Evolutionary conservation across 116 monocot genomes (phyloP).

Genomic region (Posidonia oceanica): DNA sequence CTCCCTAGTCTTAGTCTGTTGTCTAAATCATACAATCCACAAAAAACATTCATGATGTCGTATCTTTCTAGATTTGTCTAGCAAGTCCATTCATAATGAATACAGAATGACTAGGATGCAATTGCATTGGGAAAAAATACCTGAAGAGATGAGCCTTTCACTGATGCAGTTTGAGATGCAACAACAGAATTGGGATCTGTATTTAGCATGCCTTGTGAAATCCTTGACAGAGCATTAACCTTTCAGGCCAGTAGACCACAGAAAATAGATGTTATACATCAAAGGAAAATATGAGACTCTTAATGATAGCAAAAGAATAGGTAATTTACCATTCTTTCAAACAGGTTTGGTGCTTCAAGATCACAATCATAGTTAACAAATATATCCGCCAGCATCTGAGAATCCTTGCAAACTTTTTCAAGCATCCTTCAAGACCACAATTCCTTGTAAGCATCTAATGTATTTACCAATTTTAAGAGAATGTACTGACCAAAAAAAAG

Average conservation of each 20-base stretch:
- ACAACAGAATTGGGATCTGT: conserved; percentile 56
- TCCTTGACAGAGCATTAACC: conserved; percentile 82
- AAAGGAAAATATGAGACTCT: conserved; percentile 3
- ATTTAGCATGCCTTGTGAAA: conserved; percentile 62
- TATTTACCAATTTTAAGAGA: neutral
- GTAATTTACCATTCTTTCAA: conserved; percentile 68
- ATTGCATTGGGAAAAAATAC: conserved; percentile 19
- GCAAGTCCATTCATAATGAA: no score
- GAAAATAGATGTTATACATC: neutral
- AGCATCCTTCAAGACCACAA: conserved; percentile 55
- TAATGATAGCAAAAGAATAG: neutral
- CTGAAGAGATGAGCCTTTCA: conserved; percentile 91
- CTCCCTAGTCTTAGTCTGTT: no score
- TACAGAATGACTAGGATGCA: no score
- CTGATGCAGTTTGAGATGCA: conserved; percentile 42
- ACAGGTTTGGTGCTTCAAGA: conserved; percentile 89
- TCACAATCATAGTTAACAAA: conserved; percentile 99
- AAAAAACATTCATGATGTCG: no score
- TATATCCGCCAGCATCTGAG: conserved; percentile 96
- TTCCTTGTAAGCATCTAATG: neutral
- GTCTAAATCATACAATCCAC: no score
- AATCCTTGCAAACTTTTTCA: conserved; percentile 86
- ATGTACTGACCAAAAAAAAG: neutral
- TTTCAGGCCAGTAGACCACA: conserved; percentile 13
- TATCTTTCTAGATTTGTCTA: no score